These are phyloP conservation scores for Penicillium cataractarum DNA, from an alignment of 495 filamentous ascomycete species.

Conservation along the genomic window DNA sequence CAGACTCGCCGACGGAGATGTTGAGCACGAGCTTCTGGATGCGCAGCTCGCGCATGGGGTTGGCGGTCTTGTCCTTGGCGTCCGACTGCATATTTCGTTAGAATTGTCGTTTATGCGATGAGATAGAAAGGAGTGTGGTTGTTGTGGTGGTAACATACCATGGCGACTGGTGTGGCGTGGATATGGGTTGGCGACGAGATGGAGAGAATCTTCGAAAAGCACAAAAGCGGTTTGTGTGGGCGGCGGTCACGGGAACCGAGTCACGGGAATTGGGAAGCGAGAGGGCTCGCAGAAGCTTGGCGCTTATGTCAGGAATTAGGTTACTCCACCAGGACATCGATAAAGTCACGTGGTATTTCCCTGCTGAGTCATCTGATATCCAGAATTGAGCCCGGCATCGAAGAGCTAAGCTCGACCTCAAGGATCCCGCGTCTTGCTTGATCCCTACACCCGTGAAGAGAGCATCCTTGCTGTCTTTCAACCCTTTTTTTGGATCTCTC, in stretches of 20 bases:
- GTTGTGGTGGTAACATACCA: constrained; percentile 44
- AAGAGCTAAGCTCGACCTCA: constrained; percentile 30
- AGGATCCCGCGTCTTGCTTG: constrained; percentile 26
- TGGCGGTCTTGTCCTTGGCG: constrained; percentile 78
- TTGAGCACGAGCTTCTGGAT: constrained; percentile 99
- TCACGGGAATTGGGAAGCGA: constrained; percentile 47
- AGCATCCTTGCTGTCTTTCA: constrained; percentile 28
- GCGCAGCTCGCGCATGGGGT: constrained; percentile 99
- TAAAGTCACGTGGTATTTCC: background rate
- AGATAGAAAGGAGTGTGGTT: constrained; percentile 4
- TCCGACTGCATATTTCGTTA: constrained; percentile 53
- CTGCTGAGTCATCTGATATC: constrained; percentile 26
- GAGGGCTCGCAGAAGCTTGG: constrained; percentile 44
- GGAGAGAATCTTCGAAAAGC: constrained; percentile 39
- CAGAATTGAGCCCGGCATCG: constrained; percentile 25
- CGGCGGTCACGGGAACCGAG: constrained; percentile 27
- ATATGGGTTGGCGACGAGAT: constrained; percentile 52
- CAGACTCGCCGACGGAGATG: constrained; percentile 99
- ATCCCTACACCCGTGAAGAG: constrained; percentile 26
- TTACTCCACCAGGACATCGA: background rate
- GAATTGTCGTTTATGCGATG: constrained; percentile 20
- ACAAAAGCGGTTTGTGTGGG: constrained; percentile 52
- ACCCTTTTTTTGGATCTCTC: constrained; percentile 57
- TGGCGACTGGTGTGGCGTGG: constrained; percentile 52
- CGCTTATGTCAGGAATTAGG: constrained; percentile 18